These are phyloP conservation scores for Naganishia albida DNA, from an alignment of 1,284 basidiomycete genomes.

Conservation along the genomic window DNA sequence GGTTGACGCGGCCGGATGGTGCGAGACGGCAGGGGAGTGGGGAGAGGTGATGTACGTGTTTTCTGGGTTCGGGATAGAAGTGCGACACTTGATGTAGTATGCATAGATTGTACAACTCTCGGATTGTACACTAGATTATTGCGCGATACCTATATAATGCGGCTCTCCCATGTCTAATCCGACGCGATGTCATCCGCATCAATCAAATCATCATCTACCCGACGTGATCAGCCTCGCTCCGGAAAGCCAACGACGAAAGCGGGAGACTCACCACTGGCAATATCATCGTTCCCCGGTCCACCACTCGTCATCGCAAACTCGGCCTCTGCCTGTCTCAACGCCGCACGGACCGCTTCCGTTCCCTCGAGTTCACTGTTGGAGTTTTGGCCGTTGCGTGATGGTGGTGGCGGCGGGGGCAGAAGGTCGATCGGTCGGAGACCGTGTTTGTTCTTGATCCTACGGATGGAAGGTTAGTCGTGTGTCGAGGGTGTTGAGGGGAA, in stretches of 20 bases:
- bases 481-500: neutral
- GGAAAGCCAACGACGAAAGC: neutral
- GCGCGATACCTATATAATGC: neutral
- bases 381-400: slow-evolving; percentile 21
- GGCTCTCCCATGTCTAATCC: slow-evolving; percentile 13
- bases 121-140: no score
- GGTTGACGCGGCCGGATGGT: neutral
- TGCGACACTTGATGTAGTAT: neutral
- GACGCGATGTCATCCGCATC: slow-evolving; percentile 35
- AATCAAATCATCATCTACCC: slow-evolving; percentile 33
- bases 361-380: slow-evolving; percentile 38
- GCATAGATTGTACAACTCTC: slow-evolving; percentile 1
- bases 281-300: slow-evolving; percentile 41
- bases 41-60: neutral
- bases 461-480: neutral
- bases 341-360: slow-evolving; percentile 47
- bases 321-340: slow-evolving; percentile 46
- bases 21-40: slow-evolving; percentile 1
- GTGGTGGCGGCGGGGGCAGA: slow-evolving; percentile 54
- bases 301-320: slow-evolving; percentile 43
- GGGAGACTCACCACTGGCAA: slow-evolving; percentile 47
- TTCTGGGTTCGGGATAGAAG: neutral
- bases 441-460: slow-evolving; percentile 72
- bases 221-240: neutral
- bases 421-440: slow-evolving; percentile 64